Evolutionary conservation across 106 monocot genomes (phyloP), one percentile per base, ranked within the genome.

Genomic region (Gastrodia elata): DNA sequence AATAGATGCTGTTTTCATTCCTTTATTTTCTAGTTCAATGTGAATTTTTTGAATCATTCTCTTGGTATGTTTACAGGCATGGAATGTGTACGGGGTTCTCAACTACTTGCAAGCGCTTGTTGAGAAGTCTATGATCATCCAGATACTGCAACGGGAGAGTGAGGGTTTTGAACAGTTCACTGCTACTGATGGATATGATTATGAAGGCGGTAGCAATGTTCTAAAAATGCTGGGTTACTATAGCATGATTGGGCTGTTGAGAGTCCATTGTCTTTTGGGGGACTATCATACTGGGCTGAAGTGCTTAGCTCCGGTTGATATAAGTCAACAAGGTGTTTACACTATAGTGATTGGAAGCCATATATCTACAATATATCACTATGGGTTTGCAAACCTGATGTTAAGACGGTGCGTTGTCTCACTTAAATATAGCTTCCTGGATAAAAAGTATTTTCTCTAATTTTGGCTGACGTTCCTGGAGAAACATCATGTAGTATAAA

Each of bases 51-150:
- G 30, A 61, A 30, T 61, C 8, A 37, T 67, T n/a, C 4, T 52
- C 0, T 67, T 35, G 0, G 3, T 67, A 67, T 65, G 18, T 78
- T 77, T 59, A 4, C 67, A 97, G 96, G 96, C 92, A 48, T 97
- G 96, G 96, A 92, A 86, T 83, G 89, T 92, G 18, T 90, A 88
- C 73, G 96, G 96, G 59, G 96, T 97, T 41, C 92, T 97, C 58
- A 97, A 97, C 74, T 97, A 92, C 77, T 74, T 97, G 84, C 92
- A 92, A 88, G 96, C 96, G 61, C 88, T 97, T 15, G 90, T 97
- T 42, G 96, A 97, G 84, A 97, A 97, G 73, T 92, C 96, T 26
- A 78, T 49, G 79, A 97, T 97, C 40, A 72, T 74, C 64, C 81
- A 90, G 75, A 92, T 97, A 56, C 64, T 97, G 77, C 88, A 97